Conservation (phyloP, 139 green algal genomes). For the Chlamydomonas urium region DNA sequence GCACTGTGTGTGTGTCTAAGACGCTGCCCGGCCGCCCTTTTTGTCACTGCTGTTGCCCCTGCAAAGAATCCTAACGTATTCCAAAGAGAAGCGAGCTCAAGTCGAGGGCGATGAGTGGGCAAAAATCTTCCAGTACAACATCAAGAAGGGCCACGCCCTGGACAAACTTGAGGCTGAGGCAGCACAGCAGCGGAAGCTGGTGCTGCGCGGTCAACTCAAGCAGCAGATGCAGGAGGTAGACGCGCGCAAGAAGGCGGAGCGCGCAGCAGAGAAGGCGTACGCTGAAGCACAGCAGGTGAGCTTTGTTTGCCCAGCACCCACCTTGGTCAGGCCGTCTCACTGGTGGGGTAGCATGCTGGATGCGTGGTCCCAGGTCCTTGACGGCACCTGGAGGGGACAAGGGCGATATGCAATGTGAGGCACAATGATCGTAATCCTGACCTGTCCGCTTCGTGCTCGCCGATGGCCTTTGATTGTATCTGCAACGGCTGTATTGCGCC, state of each 20-base stretch:
- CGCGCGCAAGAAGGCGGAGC: slow-evolving; percentile 1
- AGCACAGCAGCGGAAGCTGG: neutral
- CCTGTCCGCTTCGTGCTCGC: too few relatives aligned
- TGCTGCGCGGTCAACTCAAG: neutral
- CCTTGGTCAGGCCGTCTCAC: too few relatives aligned
- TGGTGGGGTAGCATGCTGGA: too few relatives aligned
- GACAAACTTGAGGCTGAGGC: slow-evolving; percentile 13
- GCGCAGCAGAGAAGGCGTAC: neutral
- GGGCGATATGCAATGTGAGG: too few relatives aligned
- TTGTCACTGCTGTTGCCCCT: neutral
- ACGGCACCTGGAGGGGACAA: too few relatives aligned
- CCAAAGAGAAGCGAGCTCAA: slow-evolving; percentile 32
- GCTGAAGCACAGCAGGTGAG: neutral
- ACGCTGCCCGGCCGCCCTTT: too few relatives aligned
- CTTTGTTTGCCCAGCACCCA: neutral
- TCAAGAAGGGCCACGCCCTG: slow-evolving; percentile 11
- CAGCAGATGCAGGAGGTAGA: slow-evolving; percentile 7
- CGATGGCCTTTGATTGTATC: too few relatives aligned
- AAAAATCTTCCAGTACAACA: slow-evolving; percentile 37
- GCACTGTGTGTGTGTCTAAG: too few relatives aligned
- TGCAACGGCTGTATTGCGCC: too few relatives aligned
- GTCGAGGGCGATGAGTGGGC: slow-evolving; percentile 44
- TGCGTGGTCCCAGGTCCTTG: too few relatives aligned
- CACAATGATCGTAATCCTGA: too few relatives aligned
- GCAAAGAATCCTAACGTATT: slow-evolving; percentile 29